Evolutionary conservation across 208 protist species (phyloP).

Genomic region (Trypanosoma theileri): DNA sequence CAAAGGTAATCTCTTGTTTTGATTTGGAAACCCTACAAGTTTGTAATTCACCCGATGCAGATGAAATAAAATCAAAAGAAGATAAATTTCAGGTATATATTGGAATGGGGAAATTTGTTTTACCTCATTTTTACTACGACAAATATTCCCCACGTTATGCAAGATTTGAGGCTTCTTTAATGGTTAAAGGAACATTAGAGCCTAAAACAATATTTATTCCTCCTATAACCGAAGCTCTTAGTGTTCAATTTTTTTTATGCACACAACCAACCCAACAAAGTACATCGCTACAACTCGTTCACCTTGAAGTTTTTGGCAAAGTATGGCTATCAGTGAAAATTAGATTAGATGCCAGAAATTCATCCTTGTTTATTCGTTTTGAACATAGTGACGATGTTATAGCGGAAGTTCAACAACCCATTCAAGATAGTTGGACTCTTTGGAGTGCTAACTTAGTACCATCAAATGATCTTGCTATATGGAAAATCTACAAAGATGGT

Average conservation of each 20-base stretch:
- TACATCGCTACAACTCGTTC: conserved; percentile 51
- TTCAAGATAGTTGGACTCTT: conserved; percentile 49
- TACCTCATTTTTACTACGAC: conserved; percentile 44
- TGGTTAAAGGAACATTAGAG: conserved; percentile 42
- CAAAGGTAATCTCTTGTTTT: conserved; percentile 44
- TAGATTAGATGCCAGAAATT: conserved; percentile 37
- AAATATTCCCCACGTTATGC: conserved; percentile 18
- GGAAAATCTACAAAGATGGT: conserved; percentile 77
- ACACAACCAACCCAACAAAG: conserved; percentile 30
- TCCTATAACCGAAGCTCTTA: conserved; percentile 60
- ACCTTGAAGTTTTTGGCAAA: conserved; percentile 40
- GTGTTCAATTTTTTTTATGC: conserved; percentile 75
- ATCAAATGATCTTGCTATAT: conserved; percentile 57
- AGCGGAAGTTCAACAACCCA: conserved; percentile 63
- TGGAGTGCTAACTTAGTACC: conserved; percentile 75
- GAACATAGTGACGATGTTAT: conserved; percentile 60
- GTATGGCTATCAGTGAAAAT: conserved; percentile 62
- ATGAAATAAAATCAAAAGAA: neutral
- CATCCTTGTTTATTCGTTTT: conserved; percentile 57
- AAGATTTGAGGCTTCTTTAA: conserved; percentile 19
- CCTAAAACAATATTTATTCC: conserved; percentile 47
- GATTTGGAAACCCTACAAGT: conserved; percentile 48
- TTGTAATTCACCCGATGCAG: conserved; percentile 23
- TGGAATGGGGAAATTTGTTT: conserved; percentile 51
- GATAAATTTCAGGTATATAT: conserved; percentile 46